Conservation (phyloP, 148 eudicot species). For the Vaccinium vitisidaea region DNA sequence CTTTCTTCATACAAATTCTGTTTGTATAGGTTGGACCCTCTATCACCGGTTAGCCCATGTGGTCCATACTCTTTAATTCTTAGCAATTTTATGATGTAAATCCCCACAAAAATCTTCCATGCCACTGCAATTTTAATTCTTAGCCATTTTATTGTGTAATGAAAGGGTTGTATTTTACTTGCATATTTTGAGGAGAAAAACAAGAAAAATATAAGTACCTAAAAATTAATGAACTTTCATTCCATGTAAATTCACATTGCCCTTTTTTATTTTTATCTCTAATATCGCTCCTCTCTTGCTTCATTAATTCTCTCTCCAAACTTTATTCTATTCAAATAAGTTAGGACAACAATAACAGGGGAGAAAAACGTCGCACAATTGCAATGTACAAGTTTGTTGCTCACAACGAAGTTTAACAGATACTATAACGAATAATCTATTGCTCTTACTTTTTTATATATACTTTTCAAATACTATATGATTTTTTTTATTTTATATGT, state of each 20-base stretch:
- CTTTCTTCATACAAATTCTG: not conserved
- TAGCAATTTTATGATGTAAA: not conserved
- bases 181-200: not conserved
- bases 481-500: no score
- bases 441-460: no score
- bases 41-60: not conserved
- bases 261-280: no score
- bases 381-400: no score
- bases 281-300: no score
- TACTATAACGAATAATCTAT: no score
- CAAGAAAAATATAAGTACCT: not conserved
- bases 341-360: no score
- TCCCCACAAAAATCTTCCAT: not conserved
- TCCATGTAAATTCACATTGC: not conserved
- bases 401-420: no score
- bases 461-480: no score
- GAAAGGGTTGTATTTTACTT: not conserved
- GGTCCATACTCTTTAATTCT: not conserved
- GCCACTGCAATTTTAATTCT: not conserved
- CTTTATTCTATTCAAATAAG: no score
- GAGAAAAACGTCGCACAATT: no score
- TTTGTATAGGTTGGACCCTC: not conserved
- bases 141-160: not conserved
- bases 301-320: no score
- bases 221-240: not conserved